Conservation (phyloP, 345 rosid species). For the Pistacia integerrima region DNA sequence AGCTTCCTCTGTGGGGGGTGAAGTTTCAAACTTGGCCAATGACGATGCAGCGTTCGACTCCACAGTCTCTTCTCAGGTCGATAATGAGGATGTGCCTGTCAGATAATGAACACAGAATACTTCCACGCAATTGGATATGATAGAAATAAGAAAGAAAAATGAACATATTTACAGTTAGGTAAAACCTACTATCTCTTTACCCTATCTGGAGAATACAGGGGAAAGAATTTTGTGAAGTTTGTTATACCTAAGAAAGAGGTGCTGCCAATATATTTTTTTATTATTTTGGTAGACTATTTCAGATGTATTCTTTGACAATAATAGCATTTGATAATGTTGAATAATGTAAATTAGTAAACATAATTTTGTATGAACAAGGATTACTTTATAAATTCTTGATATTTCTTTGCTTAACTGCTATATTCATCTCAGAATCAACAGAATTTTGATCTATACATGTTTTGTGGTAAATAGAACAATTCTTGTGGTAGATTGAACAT, state of each 20-base stretch:
- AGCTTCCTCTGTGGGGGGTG: constrained; percentile 60
- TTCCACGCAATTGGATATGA: background rate
- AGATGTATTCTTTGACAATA: constrained; percentile 1
- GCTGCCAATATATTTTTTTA: background rate
- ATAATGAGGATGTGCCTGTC: constrained; percentile 41
- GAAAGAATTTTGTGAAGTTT: constrained; percentile 11
- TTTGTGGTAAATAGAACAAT: no score
- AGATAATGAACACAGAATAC: constrained; percentile 18
- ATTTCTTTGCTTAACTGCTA: background rate
- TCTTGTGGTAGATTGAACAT: no score
- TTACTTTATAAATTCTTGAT: background rate
- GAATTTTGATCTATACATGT: no score
- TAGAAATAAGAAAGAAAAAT: background rate
- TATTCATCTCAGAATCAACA: no score
- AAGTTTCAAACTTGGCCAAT: constrained; percentile 51
- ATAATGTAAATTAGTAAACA: constrained; percentile 4
- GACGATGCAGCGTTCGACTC: constrained; percentile 70
- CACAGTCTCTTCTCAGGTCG: constrained; percentile 49
- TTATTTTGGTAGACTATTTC: background rate
- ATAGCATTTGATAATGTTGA: constrained; percentile 7
- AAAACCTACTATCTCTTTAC: background rate
- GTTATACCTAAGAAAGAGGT: background rate
- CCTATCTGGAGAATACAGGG: background rate
- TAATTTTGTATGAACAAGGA: background rate
- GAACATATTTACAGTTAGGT: constrained; percentile 10